A percentile compares a stretch with the other conserved stretches of the same genome.
Conservation (phyloP, 1,139 yeast genomes). For the Blastobotrys raffinosifermentans region DNA sequence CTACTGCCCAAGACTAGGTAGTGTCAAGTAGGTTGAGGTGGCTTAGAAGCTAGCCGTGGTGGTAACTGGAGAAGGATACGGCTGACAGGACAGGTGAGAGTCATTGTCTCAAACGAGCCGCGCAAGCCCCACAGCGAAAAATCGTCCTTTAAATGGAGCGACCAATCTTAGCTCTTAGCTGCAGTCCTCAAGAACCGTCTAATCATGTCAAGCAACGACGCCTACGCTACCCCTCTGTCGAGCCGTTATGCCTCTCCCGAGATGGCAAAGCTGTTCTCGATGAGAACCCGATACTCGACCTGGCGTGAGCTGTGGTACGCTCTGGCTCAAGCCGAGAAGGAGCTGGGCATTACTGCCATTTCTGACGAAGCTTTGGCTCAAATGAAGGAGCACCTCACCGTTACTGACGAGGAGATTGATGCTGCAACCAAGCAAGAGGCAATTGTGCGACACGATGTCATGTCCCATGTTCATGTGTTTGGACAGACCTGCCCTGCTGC, state of each 20-base stretch:
- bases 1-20: too few species aligned
- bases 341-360: constrained; percentile 76
- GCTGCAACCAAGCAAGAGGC: constrained; percentile 93
- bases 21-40: too few species aligned
- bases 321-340: constrained; percentile 92
- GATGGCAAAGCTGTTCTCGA: constrained; percentile 88
- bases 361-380: constrained; percentile 88
- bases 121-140: not conserved
- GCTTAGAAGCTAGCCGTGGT: too few species aligned
- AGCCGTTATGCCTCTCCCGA: constrained; percentile 97
- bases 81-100: too few species aligned
- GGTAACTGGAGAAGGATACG: too few species aligned
- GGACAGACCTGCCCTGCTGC: constrained; percentile 94
- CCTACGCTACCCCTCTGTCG: constrained; percentile 84
- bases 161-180: not conserved
- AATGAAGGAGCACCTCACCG: constrained; percentile 68
- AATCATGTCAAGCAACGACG: constrained; percentile 28
- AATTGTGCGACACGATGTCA: constrained; percentile 96
- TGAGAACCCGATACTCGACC: constrained; percentile 90
- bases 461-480: constrained; percentile 97
- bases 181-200: too few species aligned
- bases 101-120: not conserved
- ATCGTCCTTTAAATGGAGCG: not conserved
- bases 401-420: constrained; percentile 88
- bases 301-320: constrained; percentile 98